These are phyloP conservation scores for Panus rudis DNA, from an alignment of 768 basidiomycete genomes.

Conservation along the genomic window DNA sequence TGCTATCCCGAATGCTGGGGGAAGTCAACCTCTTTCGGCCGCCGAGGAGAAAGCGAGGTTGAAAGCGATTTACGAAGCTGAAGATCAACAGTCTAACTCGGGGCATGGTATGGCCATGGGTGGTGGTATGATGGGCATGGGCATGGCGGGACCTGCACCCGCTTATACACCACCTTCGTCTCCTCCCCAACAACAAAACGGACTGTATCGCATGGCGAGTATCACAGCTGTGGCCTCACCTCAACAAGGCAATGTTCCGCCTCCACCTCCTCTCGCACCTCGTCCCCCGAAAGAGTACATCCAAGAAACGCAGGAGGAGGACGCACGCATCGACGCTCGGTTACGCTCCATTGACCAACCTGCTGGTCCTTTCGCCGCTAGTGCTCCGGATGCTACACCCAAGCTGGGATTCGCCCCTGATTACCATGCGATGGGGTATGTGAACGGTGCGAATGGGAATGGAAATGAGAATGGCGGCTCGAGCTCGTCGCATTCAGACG, in stretches of 20 bases:
- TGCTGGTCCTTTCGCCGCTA: no score
- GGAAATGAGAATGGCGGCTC: no score
- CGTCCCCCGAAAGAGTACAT: conserved; percentile 77
- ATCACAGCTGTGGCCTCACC: no score
- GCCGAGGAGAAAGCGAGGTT: conserved; percentile 76
- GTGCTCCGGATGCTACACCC: no score
- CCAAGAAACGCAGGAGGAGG: conserved; percentile 73
- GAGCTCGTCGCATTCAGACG: no score
- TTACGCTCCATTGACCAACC: conserved; percentile 21
- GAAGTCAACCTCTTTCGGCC: conserved; percentile 45
- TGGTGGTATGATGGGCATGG: no score
- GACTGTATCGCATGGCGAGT: no score
- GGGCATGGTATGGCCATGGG: no score
- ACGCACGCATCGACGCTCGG: conserved; percentile 44
- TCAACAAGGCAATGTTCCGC: conserved; percentile 17
- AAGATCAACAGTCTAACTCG: conserved; percentile 27
- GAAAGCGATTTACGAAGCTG: conserved; percentile 54
- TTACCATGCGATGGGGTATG: no score
- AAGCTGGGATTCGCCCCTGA: no score
- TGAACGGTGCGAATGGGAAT: no score
- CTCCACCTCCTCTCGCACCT: conserved; percentile 69
- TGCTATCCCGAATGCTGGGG: conserved; percentile 22
- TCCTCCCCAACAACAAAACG: not conserved
- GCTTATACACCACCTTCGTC: conserved; percentile 12
- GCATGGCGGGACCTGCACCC: no score